Evolutionary conservation across 768 basidiomycete genomes (phyloP).

Genomic region (Suillus ampliporus): DNA sequence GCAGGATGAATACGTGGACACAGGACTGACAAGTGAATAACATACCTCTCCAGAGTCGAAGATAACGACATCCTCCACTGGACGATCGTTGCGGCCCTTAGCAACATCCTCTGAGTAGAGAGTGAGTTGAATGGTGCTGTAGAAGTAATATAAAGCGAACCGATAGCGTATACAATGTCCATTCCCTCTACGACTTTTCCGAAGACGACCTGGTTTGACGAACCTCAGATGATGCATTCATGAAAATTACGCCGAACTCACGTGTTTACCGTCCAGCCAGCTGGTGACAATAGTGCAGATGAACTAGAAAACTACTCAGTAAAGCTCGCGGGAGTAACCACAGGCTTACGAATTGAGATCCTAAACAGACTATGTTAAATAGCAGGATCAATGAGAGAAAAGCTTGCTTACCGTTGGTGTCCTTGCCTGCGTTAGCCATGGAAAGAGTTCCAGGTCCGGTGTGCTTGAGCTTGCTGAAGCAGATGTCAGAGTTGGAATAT

Average conservation of each 20-base stretch:
- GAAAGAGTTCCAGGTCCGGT: slow-evolving; percentile 86
- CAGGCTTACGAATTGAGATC: slow-evolving; percentile 81
- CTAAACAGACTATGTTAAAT: slow-evolving; percentile 40
- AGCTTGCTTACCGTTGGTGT: slow-evolving; percentile 78
- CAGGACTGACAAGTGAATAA: slow-evolving; percentile 18
- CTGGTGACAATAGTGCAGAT: slow-evolving; percentile 87
- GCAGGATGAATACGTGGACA: slow-evolving; percentile 10
- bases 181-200: slow-evolving; percentile 92
- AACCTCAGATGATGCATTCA: slow-evolving; percentile 9
- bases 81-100: slow-evolving; percentile 75
- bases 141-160: slow-evolving; percentile 45
- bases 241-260: slow-evolving; percentile 37
- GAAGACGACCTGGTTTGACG: slow-evolving; percentile 76
- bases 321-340: neutral
- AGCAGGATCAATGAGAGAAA: slow-evolving; percentile 4
- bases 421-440: slow-evolving; percentile 93
- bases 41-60: slow-evolving; percentile 86
- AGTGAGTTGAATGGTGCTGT: slow-evolving; percentile 18
- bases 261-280: slow-evolving; percentile 93
- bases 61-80: slow-evolving; percentile 78
- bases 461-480: slow-evolving; percentile 89
- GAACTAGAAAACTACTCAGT: slow-evolving; percentile 58
- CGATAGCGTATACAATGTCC: slow-evolving; percentile 81
- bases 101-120: slow-evolving; percentile 69
- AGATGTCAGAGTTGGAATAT: neutral